Percentiles rank a stretch among this genome's conserved stretches.
Conservation (phyloP, 192 early-diverging fungal genomes). For the Globomyces pollinis-pini region DNA sequence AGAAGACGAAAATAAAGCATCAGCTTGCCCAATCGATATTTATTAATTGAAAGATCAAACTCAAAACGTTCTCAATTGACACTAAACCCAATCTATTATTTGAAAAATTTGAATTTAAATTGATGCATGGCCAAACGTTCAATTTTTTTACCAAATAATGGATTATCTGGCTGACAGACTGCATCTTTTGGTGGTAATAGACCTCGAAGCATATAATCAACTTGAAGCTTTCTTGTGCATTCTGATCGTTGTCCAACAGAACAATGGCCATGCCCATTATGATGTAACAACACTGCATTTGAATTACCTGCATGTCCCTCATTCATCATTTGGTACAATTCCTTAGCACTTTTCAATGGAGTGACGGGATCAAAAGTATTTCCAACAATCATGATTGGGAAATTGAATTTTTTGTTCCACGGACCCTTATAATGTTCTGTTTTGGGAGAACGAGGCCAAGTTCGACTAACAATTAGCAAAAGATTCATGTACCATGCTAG, state of each 20-base stretch:
- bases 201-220: conserved; percentile 12
- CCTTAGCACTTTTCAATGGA: conserved; percentile 22
- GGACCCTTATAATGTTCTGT: conserved; percentile 34
- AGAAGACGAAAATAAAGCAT: no score
- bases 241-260: conserved; percentile 19
- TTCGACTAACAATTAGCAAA: not conserved
- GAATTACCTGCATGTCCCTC: not conserved
- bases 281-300: conserved; percentile 24
- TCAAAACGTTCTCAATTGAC: no score
- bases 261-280: conserved; percentile 37
- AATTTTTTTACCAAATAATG: not conserved
- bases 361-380: conserved; percentile 39
- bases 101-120: no score
- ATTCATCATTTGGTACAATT: conserved; percentile 14
- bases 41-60: no score
- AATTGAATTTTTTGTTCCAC: conserved; percentile 31
- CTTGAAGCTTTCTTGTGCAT: conserved; percentile 25
- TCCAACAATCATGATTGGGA: conserved; percentile 29
- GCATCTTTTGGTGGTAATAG: not conserved
- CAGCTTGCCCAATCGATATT: no score
- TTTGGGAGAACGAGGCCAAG: not conserved
- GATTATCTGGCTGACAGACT: not conserved
- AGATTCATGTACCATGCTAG: not conserved
- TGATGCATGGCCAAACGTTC: no score
- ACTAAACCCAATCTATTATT: no score